Evolutionary conservation across 305 asterid genomes (phyloP).

Genomic region (Petunia hybrid): DNA sequence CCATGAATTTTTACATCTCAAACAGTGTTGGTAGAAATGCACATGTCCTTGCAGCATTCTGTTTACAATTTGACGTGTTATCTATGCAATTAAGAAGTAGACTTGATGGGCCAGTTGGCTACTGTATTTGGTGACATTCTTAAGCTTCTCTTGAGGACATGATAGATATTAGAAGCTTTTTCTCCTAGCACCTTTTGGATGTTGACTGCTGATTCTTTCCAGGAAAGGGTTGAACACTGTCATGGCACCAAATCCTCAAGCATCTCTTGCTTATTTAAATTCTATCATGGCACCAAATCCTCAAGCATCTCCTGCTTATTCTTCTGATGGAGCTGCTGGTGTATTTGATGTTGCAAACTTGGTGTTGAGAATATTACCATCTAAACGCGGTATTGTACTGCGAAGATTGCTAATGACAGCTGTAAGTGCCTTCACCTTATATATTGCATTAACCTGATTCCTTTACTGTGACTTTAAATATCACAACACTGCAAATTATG

Average conservation of each 20-base stretch:
- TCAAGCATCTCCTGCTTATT: slow-evolving; percentile 52
- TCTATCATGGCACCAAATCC: slow-evolving; percentile 52
- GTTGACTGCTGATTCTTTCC: slow-evolving; percentile 38
- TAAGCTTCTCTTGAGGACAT: slow-evolving; percentile 11
- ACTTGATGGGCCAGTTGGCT: slow-evolving; percentile 25
- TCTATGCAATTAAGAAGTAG: slow-evolving; percentile 12
- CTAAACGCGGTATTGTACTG: slow-evolving; percentile 81
- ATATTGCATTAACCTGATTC: slow-evolving; percentile 23
- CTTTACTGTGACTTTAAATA: slow-evolving; percentile 23
- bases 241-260: slow-evolving; percentile 52
- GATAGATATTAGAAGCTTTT: background rate
- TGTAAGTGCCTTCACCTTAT: slow-evolving; percentile 55
- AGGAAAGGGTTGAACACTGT: slow-evolving; percentile 69
- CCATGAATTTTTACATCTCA: slow-evolving; percentile 6
- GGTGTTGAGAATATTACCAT: slow-evolving; percentile 74
- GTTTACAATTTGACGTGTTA: slow-evolving; percentile 6
- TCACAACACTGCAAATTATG: background rate
- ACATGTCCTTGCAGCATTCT: slow-evolving; percentile 1
- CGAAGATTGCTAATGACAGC: slow-evolving; percentile 91
- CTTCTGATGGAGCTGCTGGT: slow-evolving; percentile 51
- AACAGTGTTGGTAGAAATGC: background rate
- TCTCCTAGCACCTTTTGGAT: slow-evolving; percentile 15
- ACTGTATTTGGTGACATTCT: slow-evolving; percentile 16
- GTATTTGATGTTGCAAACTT: slow-evolving; percentile 68
- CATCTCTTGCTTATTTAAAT: slow-evolving; percentile 50